A percentile compares a stretch with the other conserved stretches of the same genome.
These are phyloP conservation scores for Pseudotulostoma volvatum DNA, from an alignment of 495 filamentous ascomycete genomes.

Conservation along the genomic window DNA sequence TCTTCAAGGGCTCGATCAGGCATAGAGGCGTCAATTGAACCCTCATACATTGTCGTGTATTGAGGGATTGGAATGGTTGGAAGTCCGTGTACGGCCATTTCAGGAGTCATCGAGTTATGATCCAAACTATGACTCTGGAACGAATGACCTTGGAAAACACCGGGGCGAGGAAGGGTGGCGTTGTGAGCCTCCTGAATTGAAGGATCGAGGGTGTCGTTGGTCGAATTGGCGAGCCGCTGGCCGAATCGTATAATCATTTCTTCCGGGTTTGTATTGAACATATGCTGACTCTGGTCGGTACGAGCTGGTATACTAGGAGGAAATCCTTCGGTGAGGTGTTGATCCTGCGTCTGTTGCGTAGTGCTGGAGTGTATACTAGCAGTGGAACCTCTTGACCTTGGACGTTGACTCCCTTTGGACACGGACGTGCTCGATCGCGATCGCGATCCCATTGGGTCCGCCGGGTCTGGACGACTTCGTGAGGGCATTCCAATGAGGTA, in stretches of 20 bases:
- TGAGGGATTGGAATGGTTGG: slow-evolving; percentile 30
- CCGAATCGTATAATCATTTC: slow-evolving; percentile 46
- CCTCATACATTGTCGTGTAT: slow-evolving; percentile 42
- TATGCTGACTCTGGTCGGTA: slow-evolving; percentile 32
- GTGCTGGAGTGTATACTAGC: slow-evolving; percentile 59
- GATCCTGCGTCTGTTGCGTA: slow-evolving; percentile 50
- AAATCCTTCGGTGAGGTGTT: slow-evolving; percentile 34
- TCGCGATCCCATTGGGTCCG: slow-evolving; percentile 28
- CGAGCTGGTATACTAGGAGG: slow-evolving; percentile 37
- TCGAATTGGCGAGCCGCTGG: slow-evolving; percentile 37
- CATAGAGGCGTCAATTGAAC: slow-evolving; percentile 50
- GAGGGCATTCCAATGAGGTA: slow-evolving; percentile 20
- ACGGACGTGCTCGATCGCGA: slow-evolving; percentile 43
- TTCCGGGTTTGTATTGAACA: slow-evolving; percentile 38
- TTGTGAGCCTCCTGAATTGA: slow-evolving; percentile 34
- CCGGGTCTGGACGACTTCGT: slow-evolving; percentile 29
- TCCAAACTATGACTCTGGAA: slow-evolving; percentile 31
- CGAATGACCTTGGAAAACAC: slow-evolving; percentile 32
- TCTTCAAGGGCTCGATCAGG: slow-evolving; percentile 46
- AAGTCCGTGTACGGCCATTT: slow-evolving; percentile 15
- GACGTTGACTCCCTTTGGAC: slow-evolving; percentile 46
- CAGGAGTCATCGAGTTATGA: slow-evolving; percentile 23
- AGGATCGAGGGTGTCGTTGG: slow-evolving; percentile 34
- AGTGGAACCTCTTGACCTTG: slow-evolving; percentile 68
- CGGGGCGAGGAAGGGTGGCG: slow-evolving; percentile 25